Evolutionary conservation across 345 rosid genomes (phyloP), one percentile per base, ranked within the genome.

Genomic region (Sonneratia caseolaris): DNA sequence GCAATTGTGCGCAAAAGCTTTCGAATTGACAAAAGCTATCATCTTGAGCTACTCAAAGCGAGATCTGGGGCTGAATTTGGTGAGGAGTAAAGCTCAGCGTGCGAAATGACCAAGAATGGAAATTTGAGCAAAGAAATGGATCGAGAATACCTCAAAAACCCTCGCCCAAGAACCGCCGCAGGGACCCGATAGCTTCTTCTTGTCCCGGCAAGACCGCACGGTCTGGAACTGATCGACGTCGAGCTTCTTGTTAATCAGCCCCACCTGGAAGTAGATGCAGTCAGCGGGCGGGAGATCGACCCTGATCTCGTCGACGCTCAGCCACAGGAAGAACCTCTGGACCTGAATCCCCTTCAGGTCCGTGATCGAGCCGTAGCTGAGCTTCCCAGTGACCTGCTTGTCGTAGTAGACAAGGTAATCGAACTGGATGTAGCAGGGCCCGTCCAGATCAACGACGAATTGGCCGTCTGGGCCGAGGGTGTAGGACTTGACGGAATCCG

Each of bases 321-420:
- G 78, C 99, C 99, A 95, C 7, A 95, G 51, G 42, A 95, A 82
- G 83, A 92, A 71, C 36, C 82, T 80, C 74, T 83, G 86, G 69
- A 95, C 97, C 80, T 92, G 89, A 77, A 95, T 92, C 75, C 99
- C 99, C 70, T 90, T 68, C 71, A 95, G 81, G 32, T 86, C 81
- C 5, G 88, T 75, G 72, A 95, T 95, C 43, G 93, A 82, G 53
- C 99, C 97, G 72, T 87, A 89, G n/a, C 88, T 66, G 76, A 95
- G 88, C 68, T 75, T 84, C 6, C 99, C 99, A 0, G 92, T 77
- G 68, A 95, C 79, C 37, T 75, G 81, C 73, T 77, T 71, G 2
- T 88, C 97, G 84, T 95, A 95, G 79, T 84, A 85, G 72, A 92
- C 93, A 81, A 87, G 84, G 86, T 90, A 95, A 22, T 90, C 99